Percentiles rank a stretch among this genome's conserved stretches.
These are phyloP conservation scores for Abrus precatorius DNA, from an alignment of 306 rosid species.

Conservation along the genomic window DNA sequence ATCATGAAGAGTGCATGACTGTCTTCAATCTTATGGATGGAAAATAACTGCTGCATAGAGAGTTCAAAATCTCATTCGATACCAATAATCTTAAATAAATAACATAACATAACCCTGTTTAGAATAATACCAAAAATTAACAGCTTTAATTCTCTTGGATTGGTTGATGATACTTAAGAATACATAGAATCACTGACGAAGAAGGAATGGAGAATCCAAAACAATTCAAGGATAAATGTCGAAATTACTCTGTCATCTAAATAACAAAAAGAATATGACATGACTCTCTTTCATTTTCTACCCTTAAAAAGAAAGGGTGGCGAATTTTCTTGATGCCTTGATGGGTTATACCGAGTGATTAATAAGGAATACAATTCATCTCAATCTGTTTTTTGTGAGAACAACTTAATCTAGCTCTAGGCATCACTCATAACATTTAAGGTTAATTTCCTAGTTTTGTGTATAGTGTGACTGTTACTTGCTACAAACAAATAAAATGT, in stretches of 20 bases:
- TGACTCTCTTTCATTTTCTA: conserved; percentile 22
- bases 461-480: conserved; percentile 17
- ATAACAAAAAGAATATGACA: background rate
- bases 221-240: conserved; percentile 3
- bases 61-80: too few relatives aligned
- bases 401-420: background rate
- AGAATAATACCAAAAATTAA: background rate
- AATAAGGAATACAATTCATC: conserved; percentile 21
- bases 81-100: too few relatives aligned
- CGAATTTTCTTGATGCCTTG: background rate
- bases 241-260: background rate
- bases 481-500: background rate
- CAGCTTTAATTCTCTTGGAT: background rate
- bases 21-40: too few relatives aligned
- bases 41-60: too few relatives aligned
- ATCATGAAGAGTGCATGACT: too few relatives aligned
- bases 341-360: background rate
- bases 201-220: background rate
- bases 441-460: background rate
- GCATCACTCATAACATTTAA: background rate
- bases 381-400: conserved; percentile 33
- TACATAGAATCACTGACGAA: background rate
- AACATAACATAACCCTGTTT: too few relatives aligned
- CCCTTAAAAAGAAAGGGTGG: background rate
- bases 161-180: conserved; percentile 1